These are phyloP conservation scores for Myriosclerotinia scirpicola DNA, from an alignment of 2,329 filamentous ascomycete genomes.

Conservation along the genomic window DNA sequence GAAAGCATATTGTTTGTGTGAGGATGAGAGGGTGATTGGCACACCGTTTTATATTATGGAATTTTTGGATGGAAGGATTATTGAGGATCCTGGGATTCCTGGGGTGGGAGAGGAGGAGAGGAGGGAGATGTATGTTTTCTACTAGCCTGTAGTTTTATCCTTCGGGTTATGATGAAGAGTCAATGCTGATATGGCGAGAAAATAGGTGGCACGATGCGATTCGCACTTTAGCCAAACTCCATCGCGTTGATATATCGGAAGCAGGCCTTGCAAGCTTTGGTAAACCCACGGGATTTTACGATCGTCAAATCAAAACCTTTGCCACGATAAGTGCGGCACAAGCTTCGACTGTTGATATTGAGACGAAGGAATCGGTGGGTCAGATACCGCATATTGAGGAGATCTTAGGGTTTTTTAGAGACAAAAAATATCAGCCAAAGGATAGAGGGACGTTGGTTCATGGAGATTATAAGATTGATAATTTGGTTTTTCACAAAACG, in stretches of 20 bases:
- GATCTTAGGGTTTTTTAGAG: conserved; percentile 74
- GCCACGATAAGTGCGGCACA: conserved; percentile 75
- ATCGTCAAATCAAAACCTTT: conserved; percentile 82
- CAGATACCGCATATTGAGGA: conserved; percentile 80
- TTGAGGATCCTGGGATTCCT: conserved; percentile 83
- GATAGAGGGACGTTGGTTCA: conserved; percentile 83
- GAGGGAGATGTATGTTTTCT: conserved; percentile 59
- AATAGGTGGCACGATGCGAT: conserved; percentile 78
- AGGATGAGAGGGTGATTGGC: conserved; percentile 76
- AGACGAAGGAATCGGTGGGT: conserved; percentile 75
- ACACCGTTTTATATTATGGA: conserved; percentile 98
- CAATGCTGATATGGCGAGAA: conserved; percentile 12
- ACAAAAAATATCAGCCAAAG: conserved; percentile 66
- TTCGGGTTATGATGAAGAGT: background rate
- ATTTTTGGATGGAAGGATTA: conserved; percentile 89
- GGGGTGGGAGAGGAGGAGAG: conserved; percentile 67
- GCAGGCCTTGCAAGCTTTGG: conserved; percentile 75
- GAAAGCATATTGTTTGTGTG: conserved; percentile 78
- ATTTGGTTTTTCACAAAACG: conserved; percentile 85
- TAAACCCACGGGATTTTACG: conserved; percentile 74
- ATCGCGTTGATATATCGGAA: conserved; percentile 65
- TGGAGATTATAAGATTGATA: conserved; percentile 96
- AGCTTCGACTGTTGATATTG: conserved; percentile 70
- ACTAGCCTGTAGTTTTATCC: background rate
- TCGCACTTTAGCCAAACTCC: conserved; percentile 79